Evolutionary conservation across 2,329 filamentous ascomycete species (phyloP).

Genomic region (Clonostachys solani): DNA sequence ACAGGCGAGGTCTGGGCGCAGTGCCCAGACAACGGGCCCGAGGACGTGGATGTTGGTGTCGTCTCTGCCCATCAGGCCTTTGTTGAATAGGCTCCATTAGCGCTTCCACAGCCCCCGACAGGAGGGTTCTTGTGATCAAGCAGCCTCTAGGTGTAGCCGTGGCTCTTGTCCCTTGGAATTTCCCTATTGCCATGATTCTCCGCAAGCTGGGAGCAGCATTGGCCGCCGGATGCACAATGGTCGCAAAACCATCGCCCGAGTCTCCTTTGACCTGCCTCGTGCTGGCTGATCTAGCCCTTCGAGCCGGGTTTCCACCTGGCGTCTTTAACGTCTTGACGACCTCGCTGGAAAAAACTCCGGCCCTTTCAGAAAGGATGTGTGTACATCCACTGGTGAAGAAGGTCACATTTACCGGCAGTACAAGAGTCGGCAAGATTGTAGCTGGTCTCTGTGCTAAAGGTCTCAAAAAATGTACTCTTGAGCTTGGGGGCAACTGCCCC

Average conservation of each 20-base stretch:
- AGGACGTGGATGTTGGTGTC: too few species aligned
- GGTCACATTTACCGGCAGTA: conserved; percentile 74
- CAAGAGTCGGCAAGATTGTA: conserved; percentile 64
- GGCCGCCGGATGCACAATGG: conserved; percentile 73
- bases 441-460: conserved; percentile 32
- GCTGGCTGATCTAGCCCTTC: conserved; percentile 52
- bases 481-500: conserved; percentile 64
- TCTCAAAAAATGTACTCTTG: conserved; percentile 61
- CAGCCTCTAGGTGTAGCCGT: conserved; percentile 28
- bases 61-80: too few species aligned
- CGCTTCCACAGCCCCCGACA: conserved; percentile 53
- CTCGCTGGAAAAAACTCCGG: conserved; percentile 53
- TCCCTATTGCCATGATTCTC: conserved; percentile 47
- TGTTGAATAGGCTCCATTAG: conserved; percentile 60
- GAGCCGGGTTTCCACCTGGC: conserved; percentile 72
- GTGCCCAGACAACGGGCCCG: too few species aligned
- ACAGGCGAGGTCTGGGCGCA: too few species aligned
- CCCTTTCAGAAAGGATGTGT: conserved; percentile 62
- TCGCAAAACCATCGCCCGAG: conserved; percentile 70
- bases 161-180: conserved; percentile 49
- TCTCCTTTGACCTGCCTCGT: conserved; percentile 71
- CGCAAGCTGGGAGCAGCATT: conserved; percentile 48
- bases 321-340: conserved; percentile 68
- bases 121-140: conserved; percentile 68
- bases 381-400: conserved; percentile 67